Evolutionary conservation across 192 early-diverging fungal species (phyloP).

Genomic region (Glomus cerebriforme): DNA sequence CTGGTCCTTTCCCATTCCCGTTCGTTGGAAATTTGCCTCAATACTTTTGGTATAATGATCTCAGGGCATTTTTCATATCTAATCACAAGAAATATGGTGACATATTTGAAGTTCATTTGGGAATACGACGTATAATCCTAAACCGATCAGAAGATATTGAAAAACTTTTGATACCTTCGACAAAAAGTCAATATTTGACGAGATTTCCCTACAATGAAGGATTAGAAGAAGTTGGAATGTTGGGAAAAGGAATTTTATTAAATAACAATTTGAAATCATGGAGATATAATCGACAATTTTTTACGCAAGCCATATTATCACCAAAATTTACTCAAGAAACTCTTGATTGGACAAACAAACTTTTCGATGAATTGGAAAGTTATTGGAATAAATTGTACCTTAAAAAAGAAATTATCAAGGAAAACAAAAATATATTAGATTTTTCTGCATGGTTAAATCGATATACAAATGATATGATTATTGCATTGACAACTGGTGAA

Average conservation of each 20-base stretch:
- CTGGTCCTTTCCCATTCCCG: slow-evolving; percentile 11
- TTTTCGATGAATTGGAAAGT: not conserved
- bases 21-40: not conserved
- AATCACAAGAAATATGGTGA: slow-evolving; percentile 22
- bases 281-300: slow-evolving; percentile 16
- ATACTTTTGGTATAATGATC: not conserved
- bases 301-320: not conserved
- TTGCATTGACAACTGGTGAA: not conserved
- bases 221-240: not conserved
- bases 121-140: not conserved
- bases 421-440: not conserved
- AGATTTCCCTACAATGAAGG: not conserved
- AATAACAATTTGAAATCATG: slow-evolving; percentile 6
- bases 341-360: not conserved
- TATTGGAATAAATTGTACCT: slow-evolving; percentile 1
- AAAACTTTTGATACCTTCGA: slow-evolving; percentile 12
- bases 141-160: not conserved
- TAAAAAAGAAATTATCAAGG: too few relatives aligned
- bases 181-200: not conserved
- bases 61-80: not conserved
- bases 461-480: slow-evolving; percentile 7
- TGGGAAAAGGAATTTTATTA: not conserved
- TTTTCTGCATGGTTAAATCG: slow-evolving; percentile 6
- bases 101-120: slow-evolving; percentile 21
- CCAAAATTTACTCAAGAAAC: not conserved